Conservation (phyloP, 495 filamentous ascomycete species). For the Talaromyces nanjingensis region DNA sequence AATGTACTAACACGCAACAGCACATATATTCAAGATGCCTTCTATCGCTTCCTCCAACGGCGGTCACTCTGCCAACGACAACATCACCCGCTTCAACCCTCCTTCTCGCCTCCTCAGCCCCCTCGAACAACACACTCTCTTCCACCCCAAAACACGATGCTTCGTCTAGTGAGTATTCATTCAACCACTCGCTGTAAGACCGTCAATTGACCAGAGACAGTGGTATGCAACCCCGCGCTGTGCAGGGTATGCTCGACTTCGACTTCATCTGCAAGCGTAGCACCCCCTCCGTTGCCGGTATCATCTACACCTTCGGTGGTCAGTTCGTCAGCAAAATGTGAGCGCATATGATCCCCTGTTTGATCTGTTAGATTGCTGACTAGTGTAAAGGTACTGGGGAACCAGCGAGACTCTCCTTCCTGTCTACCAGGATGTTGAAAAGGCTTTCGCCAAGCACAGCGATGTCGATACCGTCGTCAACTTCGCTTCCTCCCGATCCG, state of each 20-base stretch:
- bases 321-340: constrained; percentile 99
- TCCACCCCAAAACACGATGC: constrained; percentile 99
- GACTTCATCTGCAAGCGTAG: constrained; percentile 99
- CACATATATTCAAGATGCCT: constrained; percentile 36
- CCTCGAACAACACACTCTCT: constrained; percentile 73
- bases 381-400: constrained; percentile 74
- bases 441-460: constrained; percentile 93
- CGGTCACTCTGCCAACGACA: constrained; percentile 77
- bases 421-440: constrained; percentile 90
- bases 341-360: constrained; percentile 12
- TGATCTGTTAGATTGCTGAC: background rate
- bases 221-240: constrained; percentile 93
- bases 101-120: constrained; percentile 90
- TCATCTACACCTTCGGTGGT: constrained; percentile 99
- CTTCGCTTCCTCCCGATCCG: constrained; percentile 96
- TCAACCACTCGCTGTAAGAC: background rate
- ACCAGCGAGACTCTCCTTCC: constrained; percentile 98
- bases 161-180: constrained; percentile 76
- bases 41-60: constrained; percentile 37
- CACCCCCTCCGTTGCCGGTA: constrained; percentile 94
- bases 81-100: constrained; percentile 92
- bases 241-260: constrained; percentile 99
- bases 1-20: background rate
- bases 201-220: constrained; percentile 27
- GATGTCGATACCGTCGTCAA: constrained; percentile 98